Conservation (phyloP, 371 early-diverging fungal genomes). For the Lichtheimia corymbifera region DNA sequence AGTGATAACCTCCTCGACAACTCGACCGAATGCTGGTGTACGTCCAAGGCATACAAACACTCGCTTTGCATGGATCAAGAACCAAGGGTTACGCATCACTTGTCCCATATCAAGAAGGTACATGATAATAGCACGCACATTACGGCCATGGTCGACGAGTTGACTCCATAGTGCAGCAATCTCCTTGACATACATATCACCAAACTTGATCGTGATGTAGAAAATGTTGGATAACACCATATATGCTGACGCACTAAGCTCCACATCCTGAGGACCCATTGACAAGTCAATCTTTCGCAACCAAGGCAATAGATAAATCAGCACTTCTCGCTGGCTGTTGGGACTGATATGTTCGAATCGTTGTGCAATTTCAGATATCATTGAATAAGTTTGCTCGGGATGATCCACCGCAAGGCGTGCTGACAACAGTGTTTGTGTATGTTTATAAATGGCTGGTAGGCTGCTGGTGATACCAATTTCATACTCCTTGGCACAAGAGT, state of each 20-base stretch:
- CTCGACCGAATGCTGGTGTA: constrained; percentile 57
- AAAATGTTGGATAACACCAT: constrained; percentile 82
- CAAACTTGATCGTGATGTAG: constrained; percentile 83
- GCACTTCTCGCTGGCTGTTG: constrained; percentile 66
- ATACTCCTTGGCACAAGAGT: constrained; percentile 65
- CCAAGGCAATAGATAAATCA: constrained; percentile 87
- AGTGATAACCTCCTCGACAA: constrained; percentile 67
- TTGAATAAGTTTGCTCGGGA: constrained; percentile 69
- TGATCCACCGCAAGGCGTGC: constrained; percentile 68
- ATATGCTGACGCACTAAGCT: constrained; percentile 58
- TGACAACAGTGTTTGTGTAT: constrained; percentile 72
- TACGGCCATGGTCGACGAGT: constrained; percentile 67
- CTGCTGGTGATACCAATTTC: constrained; percentile 78
- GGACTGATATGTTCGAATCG: constrained; percentile 72
- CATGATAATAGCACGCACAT: constrained; percentile 71
- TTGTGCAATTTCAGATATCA: constrained; percentile 80
- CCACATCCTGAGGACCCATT: constrained; percentile 51
- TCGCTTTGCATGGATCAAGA: constrained; percentile 78
- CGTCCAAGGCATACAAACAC: constrained; percentile 81
- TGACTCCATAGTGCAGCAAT: constrained; percentile 84
- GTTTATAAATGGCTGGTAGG: constrained; percentile 81
- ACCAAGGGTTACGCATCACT: constrained; percentile 77
- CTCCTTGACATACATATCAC: constrained; percentile 75
- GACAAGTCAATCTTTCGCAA: constrained; percentile 73
- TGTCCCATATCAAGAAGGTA: constrained; percentile 75